Percentiles rank a stretch among this genome's conserved stretches.
These are phyloP conservation scores for Litchi chinensis DNA, from an alignment of 345 rosid species.

Conservation along the genomic window DNA sequence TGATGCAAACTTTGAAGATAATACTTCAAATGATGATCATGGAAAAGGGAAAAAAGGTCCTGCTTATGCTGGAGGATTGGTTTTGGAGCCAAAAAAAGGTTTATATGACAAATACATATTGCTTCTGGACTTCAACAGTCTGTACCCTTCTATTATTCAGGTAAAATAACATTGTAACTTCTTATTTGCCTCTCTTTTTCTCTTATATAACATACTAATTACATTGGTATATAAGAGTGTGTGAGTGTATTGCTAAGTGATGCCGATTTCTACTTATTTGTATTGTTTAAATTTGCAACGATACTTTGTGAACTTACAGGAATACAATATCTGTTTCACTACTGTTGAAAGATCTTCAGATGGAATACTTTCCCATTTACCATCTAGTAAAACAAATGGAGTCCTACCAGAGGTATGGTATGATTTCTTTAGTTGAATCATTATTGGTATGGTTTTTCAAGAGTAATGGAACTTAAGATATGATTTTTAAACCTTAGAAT, in stretches of 20 bases:
- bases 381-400: constrained; percentile 71
- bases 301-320: constrained; percentile 49
- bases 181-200: constrained; percentile 14
- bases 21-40: constrained; percentile 38
- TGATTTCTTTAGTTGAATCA: constrained; percentile 6
- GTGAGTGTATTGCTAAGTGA: neutral
- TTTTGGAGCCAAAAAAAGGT: constrained; percentile 96
- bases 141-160: constrained; percentile 99
- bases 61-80: constrained; percentile 92
- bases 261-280: neutral
- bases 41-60: constrained; percentile 84
- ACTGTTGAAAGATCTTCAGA: constrained; percentile 86
- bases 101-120: constrained; percentile 89
- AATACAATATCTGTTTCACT: constrained; percentile 97
- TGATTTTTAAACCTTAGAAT: neutral
- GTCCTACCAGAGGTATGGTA: constrained; percentile 97
- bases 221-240: neutral
- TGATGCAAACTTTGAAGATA: constrained; percentile 45
- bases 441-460: constrained; percentile 1
- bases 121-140: constrained; percentile 97
- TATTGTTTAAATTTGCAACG: constrained; percentile 6
- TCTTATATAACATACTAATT: neutral
- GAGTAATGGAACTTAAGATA: neutral
- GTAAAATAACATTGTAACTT: constrained; percentile 39
- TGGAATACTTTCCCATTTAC: constrained; percentile 70